Evolutionary conservation across 176 grass and related monocot genomes (phyloP).

Genomic region (Hyparrhenia diplandra): DNA sequence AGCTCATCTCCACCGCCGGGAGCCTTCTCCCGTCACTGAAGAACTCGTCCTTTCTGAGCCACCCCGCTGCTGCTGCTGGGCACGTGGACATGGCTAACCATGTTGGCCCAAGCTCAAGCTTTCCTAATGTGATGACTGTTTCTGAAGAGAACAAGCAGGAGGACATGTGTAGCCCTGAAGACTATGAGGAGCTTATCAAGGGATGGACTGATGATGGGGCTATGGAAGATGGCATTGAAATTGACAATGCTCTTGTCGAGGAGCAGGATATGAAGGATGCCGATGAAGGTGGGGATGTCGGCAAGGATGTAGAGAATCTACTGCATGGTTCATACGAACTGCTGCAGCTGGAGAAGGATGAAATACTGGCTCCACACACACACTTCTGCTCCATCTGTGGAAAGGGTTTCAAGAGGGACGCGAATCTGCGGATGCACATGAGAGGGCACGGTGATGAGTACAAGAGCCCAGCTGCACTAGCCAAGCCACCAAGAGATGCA

Average conservation of each 20-base stretch:
- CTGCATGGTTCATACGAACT: conserved; percentile 47
- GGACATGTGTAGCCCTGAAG: conserved; percentile 23
- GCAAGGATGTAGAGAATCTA: conserved; percentile 46
- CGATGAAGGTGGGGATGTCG: conserved; percentile 21
- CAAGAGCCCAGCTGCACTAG: conserved; percentile 63
- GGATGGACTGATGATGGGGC: conserved; percentile 33
- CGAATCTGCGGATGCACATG: conserved; percentile 88
- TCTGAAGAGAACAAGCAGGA: conserved; percentile 31
- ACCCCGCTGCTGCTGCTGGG: conserved; percentile 4
- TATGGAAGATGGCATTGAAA: conserved; percentile 17
- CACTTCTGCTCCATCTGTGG: conserved; percentile 77
- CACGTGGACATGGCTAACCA: conserved; percentile 8
- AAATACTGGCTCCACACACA: conserved; percentile 73
- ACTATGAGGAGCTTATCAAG: conserved; percentile 54
- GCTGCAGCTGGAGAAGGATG: conserved; percentile 73
- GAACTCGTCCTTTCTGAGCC: conserved; percentile 32
- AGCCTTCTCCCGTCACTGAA: conserved; percentile 54
- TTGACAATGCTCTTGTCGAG: conserved; percentile 24
- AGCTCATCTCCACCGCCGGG: conserved; percentile 68
- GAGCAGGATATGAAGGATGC: conserved; percentile 38
- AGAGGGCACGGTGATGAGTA: conserved; percentile 77
- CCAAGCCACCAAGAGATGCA: conserved; percentile 52
- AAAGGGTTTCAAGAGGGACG: conserved; percentile 84
- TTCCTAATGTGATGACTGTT: background rate
- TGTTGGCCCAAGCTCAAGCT: conserved; percentile 36